These are phyloP conservation scores for Sugiyamaella grinbergsii DNA, from an alignment of 1,139 yeast species.

Conservation along the genomic window DNA sequence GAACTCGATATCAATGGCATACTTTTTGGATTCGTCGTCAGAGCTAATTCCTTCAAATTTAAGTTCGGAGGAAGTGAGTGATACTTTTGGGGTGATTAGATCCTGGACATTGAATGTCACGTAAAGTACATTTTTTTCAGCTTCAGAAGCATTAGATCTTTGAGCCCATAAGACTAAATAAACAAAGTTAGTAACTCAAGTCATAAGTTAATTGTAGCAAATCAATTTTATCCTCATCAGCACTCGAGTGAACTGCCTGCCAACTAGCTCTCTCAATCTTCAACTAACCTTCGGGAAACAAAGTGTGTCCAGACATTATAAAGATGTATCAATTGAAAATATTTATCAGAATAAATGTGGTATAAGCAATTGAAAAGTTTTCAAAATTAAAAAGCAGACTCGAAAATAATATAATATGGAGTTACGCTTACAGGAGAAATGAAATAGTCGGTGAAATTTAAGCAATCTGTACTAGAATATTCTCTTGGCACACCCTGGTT, in stretches of 20 bases:
- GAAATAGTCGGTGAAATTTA: background rate
- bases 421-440: too few relatives aligned
- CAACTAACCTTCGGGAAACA: conserved; percentile 26
- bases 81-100: conserved; percentile 62
- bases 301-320: conserved; percentile 18
- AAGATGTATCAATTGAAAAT: background rate
- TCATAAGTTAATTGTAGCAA: too few relatives aligned
- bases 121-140: conserved; percentile 70
- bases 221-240: too few relatives aligned
- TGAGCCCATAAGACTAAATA: conserved; percentile 88
- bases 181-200: conserved; percentile 21
- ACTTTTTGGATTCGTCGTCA: conserved; percentile 42
- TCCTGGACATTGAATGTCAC: conserved; percentile 77
- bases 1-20: conserved; percentile 67
- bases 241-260: too few relatives aligned
- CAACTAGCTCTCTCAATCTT: too few relatives aligned
- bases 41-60: conserved; percentile 53
- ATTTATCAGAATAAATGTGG: background rate
- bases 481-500: background rate
- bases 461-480: conserved; percentile 2
- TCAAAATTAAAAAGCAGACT: background rate
- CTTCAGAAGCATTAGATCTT: conserved; percentile 74
- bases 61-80: conserved; percentile 60
- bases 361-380: background rate
- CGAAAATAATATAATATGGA: background rate